These are phyloP conservation scores for Lepidium sativum DNA, from an alignment of 345 rosid genomes.

Conservation along the genomic window DNA sequence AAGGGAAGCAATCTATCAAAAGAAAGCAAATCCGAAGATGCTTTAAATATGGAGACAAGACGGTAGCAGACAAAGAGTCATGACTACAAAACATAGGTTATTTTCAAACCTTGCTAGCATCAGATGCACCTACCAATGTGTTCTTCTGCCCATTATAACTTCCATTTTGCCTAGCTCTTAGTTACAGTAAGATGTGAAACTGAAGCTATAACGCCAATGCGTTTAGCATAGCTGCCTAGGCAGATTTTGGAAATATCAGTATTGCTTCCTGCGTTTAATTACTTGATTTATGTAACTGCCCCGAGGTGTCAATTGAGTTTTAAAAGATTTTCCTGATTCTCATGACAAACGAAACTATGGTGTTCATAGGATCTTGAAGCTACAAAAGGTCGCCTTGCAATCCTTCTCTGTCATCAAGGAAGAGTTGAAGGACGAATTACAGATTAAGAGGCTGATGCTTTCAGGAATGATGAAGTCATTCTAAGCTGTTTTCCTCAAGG, in stretches of 20 bases:
- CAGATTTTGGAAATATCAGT: neutral
- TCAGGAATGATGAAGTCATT: neutral
- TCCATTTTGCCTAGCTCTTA: neutral
- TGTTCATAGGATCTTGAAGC: slow-evolving; percentile 1
- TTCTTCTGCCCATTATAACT: neutral
- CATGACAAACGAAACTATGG: neutral
- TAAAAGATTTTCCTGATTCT: neutral
- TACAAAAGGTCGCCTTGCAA: neutral
- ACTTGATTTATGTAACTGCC: neutral
- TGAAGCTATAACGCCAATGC: neutral
- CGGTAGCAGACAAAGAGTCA: neutral
- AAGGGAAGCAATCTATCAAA: slow-evolving; percentile 1
- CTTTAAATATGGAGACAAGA: slow-evolving; percentile 19
- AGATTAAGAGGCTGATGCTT: neutral
- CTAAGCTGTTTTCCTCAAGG: neutral
- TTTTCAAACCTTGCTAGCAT: neutral
- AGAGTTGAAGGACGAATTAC: neutral
- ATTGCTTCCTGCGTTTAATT: neutral
- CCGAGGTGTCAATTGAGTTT: neutral
- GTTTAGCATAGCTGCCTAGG: neutral
- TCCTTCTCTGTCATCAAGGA: neutral
- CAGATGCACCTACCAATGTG: neutral
- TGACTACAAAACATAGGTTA: slow-evolving; percentile 2
- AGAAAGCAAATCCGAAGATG: slow-evolving; percentile 21
- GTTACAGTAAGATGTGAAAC: neutral